phyloP scores from a whole-genome alignment of 1,139 yeast genomes.

The Yamadazyma siamensis region DNA sequence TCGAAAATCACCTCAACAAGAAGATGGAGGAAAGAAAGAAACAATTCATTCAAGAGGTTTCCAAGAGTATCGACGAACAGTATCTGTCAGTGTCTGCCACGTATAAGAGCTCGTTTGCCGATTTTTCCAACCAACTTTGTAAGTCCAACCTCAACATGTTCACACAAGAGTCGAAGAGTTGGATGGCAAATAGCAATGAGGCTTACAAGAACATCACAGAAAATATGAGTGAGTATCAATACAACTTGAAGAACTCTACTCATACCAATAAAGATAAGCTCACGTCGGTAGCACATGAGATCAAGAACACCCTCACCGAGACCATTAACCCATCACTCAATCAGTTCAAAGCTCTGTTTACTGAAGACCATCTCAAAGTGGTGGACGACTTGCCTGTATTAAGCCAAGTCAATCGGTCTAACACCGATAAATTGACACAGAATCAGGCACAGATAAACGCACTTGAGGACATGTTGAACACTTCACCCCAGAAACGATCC shows the following conservation, averaged over 20 bases:
- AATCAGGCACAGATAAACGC: too few relatives aligned
- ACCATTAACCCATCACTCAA: constrained; percentile 6
- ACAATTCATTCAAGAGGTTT: constrained; percentile 4
- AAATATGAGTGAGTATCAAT: constrained; percentile 7
- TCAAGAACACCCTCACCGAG: constrained; percentile 5
- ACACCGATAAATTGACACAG: constrained; percentile 2
- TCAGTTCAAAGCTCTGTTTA: background rate
- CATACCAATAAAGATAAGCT: constrained; percentile 6
- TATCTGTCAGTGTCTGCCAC: constrained; percentile 4
- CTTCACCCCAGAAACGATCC: too few relatives aligned
- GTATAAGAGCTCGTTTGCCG: constrained; percentile 3
- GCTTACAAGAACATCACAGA: constrained; percentile 7
- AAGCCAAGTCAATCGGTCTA: constrained; percentile 1
- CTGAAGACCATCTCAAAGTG: background rate
- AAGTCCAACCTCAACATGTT: constrained; percentile 3
- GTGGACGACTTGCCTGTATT: constrained; percentile 3
- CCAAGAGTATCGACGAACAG: constrained; percentile 4
- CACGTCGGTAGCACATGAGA: constrained; percentile 3
- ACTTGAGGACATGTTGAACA: too few relatives aligned
- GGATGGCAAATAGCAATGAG: constrained; percentile 7
- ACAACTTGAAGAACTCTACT: constrained; percentile 7
- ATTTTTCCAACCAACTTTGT: constrained; percentile 5
- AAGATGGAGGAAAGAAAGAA: constrained; percentile 7
- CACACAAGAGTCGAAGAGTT: constrained; percentile 5
- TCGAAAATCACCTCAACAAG: constrained; percentile 6